phyloP scores from a whole-genome alignment of 2,329 filamentous ascomycete genomes.

The Arthrobotrys iridis region DNA sequence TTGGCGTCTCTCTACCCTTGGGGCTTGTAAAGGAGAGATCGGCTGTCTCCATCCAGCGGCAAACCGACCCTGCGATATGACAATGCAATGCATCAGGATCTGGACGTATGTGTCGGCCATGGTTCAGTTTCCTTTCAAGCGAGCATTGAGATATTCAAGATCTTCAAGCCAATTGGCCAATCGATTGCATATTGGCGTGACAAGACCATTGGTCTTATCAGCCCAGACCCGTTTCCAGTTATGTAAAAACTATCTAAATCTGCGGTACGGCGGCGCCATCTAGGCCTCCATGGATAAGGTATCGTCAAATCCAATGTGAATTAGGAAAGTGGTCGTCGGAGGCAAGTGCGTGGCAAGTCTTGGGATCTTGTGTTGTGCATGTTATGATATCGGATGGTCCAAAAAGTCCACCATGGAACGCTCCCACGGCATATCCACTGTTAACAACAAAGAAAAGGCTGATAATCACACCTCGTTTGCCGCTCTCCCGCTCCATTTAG shows the following conservation, averaged over 20 bases:
- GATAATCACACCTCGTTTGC: slow-evolving; percentile 43
- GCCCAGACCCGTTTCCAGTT: slow-evolving; percentile 7
- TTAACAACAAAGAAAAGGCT: slow-evolving; percentile 7
- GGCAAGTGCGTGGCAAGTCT: slow-evolving; percentile 26
- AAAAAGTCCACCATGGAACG: slow-evolving; percentile 11
- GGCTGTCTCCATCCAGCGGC: slow-evolving; percentile 8
- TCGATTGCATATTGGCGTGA: slow-evolving; percentile 17
- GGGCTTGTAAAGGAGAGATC: background rate
- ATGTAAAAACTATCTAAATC: slow-evolving; percentile 33
- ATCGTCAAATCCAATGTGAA: slow-evolving; percentile 26
- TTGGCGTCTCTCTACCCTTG: background rate
- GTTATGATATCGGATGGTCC: slow-evolving; percentile 27
- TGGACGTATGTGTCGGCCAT: slow-evolving; percentile 25
- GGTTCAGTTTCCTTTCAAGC: slow-evolving; percentile 42
- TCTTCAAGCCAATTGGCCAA: slow-evolving; percentile 43
- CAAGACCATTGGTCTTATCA: slow-evolving; percentile 21
- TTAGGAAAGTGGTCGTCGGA: slow-evolving; percentile 50
- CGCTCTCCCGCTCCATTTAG: slow-evolving; percentile 40
- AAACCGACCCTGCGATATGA: slow-evolving; percentile 16
- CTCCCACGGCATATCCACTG: slow-evolving; percentile 13
- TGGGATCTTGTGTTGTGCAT: slow-evolving; percentile 31
- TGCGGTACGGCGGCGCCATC: slow-evolving; percentile 26
- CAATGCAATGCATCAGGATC: slow-evolving; percentile 26
- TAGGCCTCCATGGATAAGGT: slow-evolving; percentile 42
- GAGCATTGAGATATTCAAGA: slow-evolving; percentile 13